phyloP scores from a whole-genome alignment of 2,329 filamentous ascomycete species.

The Penicillium sumatraense region DNA sequence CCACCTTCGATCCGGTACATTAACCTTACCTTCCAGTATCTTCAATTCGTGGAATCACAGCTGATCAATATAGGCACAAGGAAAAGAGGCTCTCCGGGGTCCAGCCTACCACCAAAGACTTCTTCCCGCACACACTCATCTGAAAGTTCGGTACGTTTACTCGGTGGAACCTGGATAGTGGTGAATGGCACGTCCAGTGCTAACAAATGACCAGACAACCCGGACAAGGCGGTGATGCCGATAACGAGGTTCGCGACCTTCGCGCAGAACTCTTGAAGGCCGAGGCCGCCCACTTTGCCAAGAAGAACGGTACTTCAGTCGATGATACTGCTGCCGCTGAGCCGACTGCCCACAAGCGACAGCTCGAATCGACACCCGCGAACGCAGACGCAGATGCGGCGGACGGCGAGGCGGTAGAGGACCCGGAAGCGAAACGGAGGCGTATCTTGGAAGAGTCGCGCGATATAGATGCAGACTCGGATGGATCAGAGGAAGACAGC shows the following conservation, averaged over 20 bases:
- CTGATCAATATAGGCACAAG: slow-evolving; percentile 67
- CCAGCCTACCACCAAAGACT: slow-evolving; percentile 96
- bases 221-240: slow-evolving; percentile 86
- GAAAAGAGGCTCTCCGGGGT: slow-evolving; percentile 92
- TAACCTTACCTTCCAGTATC: slow-evolving; percentile 3
- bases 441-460: slow-evolving; percentile 85
- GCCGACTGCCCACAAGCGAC: slow-evolving; percentile 63
- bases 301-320: slow-evolving; percentile 70
- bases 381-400: slow-evolving; percentile 36
- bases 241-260: slow-evolving; percentile 74
- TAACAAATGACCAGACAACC: slow-evolving; percentile 61
- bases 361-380: slow-evolving; percentile 58
- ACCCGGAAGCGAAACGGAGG: slow-evolving; percentile 79
- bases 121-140: slow-evolving; percentile 87
- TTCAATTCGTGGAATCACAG: slow-evolving; percentile 21
- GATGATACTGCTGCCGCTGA: slow-evolving; percentile 48
- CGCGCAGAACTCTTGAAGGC: slow-evolving; percentile 87
- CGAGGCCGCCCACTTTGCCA: slow-evolving; percentile 84
- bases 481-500: slow-evolving; percentile 63
- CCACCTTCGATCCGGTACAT: slow-evolving; percentile 90
- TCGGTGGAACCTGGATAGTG: no score
- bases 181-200: slow-evolving; percentile 1
- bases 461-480: slow-evolving; percentile 83
- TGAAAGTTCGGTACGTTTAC: slow-evolving; percentile 74
- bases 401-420: slow-evolving; percentile 60